A percentile compares a stretch with the other conserved stretches of the same genome.
Conservation (phyloP, 495 filamentous ascomycete genomes). For the Delitschia confertaspora region DNA sequence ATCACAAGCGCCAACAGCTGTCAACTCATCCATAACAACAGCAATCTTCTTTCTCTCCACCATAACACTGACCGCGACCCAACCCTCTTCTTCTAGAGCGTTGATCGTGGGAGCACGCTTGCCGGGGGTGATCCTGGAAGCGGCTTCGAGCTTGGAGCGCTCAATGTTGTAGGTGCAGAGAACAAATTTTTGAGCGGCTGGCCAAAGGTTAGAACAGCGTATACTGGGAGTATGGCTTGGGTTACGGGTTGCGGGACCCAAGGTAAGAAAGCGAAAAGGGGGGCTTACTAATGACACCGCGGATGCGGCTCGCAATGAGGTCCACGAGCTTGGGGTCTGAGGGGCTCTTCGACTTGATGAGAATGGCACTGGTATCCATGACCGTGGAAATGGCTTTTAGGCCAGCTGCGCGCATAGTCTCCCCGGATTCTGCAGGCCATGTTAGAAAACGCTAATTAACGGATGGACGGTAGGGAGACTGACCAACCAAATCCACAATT, state of each 20-base stretch:
- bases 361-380: slow-evolving; percentile 70
- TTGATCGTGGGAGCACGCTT: slow-evolving; percentile 91
- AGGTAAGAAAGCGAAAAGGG: not conserved
- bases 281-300: slow-evolving; percentile 78
- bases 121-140: slow-evolving; percentile 78
- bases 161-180: slow-evolving; percentile 94
- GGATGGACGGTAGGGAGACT: slow-evolving; percentile 17
- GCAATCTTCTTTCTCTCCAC: slow-evolving; percentile 86
- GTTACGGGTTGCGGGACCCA: not conserved
- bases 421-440: slow-evolving; percentile 68
- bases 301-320: slow-evolving; percentile 71
- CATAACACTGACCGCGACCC: slow-evolving; percentile 92
- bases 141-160: slow-evolving; percentile 53
- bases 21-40: slow-evolving; percentile 82
- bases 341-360: slow-evolving; percentile 86
- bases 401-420: slow-evolving; percentile 97
- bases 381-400: slow-evolving; percentile 93
- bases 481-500: slow-evolving; percentile 95
- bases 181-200: slow-evolving; percentile 85
- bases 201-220: not conserved
- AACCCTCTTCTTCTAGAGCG: slow-evolving; percentile 73
- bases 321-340: slow-evolving; percentile 69
- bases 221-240: not conserved
- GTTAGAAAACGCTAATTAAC: not conserved
- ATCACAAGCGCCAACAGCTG: slow-evolving; percentile 69